Percentiles rank a stretch among this genome's conserved stretches.
Evolutionary conservation across 2,329 filamentous ascomycete genomes (phyloP).

Genomic region (Alternaria rosae): DNA sequence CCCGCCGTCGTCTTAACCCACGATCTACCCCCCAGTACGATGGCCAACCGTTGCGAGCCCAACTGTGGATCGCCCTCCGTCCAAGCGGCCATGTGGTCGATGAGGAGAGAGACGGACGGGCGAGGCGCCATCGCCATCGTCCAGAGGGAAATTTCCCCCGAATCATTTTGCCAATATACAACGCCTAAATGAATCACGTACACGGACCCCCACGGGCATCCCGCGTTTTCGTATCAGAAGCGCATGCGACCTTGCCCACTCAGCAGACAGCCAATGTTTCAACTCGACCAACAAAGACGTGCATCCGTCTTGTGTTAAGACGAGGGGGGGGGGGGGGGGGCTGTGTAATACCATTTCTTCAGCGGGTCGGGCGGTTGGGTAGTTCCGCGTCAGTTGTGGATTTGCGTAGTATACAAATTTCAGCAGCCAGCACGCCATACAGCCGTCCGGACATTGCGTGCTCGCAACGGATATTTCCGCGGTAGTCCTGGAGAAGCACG

Average conservation of each 20-base stretch:
- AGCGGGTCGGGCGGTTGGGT: conserved; percentile 21
- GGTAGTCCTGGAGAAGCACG: conserved; percentile 8
- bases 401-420: conserved; percentile 5
- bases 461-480: conserved; percentile 20
- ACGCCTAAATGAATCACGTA: conserved; percentile 42
- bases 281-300: conserved; percentile 7
- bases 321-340: conserved; percentile 2
- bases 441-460: conserved; percentile 10
- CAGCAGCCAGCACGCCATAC: not conserved
- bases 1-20: conserved; percentile 9
- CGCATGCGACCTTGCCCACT: conserved; percentile 21
- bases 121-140: not conserved
- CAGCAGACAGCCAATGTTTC: conserved; percentile 11
- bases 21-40: conserved; percentile 15
- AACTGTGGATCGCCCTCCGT: conserved; percentile 23
- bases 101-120: not conserved
- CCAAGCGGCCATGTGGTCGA: conserved; percentile 11
- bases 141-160: conserved; percentile 9
- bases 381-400: conserved; percentile 12
- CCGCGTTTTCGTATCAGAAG: conserved; percentile 26
- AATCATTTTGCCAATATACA: conserved; percentile 21
- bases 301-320: conserved; percentile 10
- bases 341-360: conserved; percentile 9
- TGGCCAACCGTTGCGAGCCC: conserved; percentile 16
- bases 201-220: conserved; percentile 33